A percentile compares a stretch with the other conserved stretches of the same genome.
These are phyloP conservation scores for Xanthoconium stramineum DNA, from an alignment of 768 basidiomycete species.

Conservation along the genomic window DNA sequence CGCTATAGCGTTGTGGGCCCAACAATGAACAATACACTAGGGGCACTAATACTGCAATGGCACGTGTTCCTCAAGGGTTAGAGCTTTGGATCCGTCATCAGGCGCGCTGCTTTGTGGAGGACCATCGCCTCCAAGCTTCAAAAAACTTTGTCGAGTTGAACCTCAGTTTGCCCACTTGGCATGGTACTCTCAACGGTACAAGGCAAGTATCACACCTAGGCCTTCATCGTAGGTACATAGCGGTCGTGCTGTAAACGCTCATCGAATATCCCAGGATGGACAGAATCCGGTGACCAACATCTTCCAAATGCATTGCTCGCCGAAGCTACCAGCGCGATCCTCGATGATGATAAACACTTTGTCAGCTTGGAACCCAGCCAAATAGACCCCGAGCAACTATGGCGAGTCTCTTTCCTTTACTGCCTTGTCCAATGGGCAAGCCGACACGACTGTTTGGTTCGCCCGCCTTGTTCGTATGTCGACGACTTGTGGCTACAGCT, in stretches of 20 bases:
- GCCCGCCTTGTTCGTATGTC: background rate
- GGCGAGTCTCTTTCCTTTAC: background rate
- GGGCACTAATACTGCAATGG: no score
- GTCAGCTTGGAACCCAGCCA: background rate
- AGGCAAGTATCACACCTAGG: background rate
- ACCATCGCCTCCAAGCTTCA: background rate
- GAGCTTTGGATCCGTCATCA: no score
- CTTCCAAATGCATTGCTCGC: background rate
- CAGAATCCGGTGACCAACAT: background rate
- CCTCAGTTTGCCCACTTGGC: background rate
- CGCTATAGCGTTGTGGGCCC: no score
- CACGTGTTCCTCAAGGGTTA: no score
- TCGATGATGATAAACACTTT: background rate
- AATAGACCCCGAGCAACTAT: background rate
- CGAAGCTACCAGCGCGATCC: background rate
- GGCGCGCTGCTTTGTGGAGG: background rate
- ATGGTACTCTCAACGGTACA: background rate
- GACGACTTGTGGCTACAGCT: background rate
- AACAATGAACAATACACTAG: no score
- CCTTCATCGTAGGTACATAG: background rate
- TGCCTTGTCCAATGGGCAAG: background rate
- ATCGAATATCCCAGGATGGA: background rate
- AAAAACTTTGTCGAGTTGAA: no score
- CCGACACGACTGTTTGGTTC: constrained; percentile 1
- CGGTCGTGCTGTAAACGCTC: background rate